phyloP scores from a whole-genome alignment of 257 asterid species.

The Solanum chiquidenum region DNA sequence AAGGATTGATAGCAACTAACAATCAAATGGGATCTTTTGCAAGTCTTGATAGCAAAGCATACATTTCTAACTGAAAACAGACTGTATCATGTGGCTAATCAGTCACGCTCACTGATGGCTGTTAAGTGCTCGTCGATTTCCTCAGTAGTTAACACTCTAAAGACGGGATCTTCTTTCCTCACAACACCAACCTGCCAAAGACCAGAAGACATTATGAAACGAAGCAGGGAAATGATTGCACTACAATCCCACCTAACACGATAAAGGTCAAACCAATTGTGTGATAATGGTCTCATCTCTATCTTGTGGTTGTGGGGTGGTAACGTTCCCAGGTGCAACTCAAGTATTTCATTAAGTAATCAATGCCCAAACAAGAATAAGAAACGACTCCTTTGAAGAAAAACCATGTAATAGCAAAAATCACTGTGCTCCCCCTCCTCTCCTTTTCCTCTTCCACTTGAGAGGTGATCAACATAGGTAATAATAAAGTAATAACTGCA shows the following conservation, averaged over 20 bases:
- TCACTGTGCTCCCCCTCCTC: neutral
- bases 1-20: neutral
- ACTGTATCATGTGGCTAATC: neutral
- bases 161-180: conserved; percentile 57
- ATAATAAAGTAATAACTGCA: neutral
- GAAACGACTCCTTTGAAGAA: neutral
- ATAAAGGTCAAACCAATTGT: neutral
- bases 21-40: neutral
- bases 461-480: neutral
- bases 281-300: neutral
- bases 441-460: neutral
- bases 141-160: conserved; percentile 74
- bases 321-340: neutral
- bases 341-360: neutral
- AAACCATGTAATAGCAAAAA: neutral
- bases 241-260: neutral
- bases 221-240: neutral
- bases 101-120: conserved; percentile 96
- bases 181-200: conserved; percentile 80
- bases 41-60: neutral
- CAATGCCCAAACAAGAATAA: neutral
- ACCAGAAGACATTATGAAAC: neutral
- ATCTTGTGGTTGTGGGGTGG: neutral
- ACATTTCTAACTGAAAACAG: neutral
- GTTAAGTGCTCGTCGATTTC: conserved; percentile 94